A percentile compares a stretch with the other conserved stretches of the same genome.
Evolutionary conservation across 2,329 filamentous ascomycete genomes (phyloP).

Genomic region (Neonectria punicea): DNA sequence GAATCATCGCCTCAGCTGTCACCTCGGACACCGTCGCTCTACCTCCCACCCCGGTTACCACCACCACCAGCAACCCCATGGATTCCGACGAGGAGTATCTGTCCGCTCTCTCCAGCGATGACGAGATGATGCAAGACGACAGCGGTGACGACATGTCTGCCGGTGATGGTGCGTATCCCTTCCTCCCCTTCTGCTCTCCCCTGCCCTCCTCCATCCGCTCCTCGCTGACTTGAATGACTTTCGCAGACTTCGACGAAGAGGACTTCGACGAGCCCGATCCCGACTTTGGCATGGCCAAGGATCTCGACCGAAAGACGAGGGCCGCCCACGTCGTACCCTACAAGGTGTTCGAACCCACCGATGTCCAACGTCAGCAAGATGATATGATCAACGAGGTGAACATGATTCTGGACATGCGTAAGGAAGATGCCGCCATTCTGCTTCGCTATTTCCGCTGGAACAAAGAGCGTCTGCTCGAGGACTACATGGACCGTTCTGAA

Average conservation of each 20-base stretch:
- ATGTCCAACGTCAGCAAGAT: conserved; percentile 88
- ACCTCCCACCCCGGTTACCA: conserved; percentile 68
- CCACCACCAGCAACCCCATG: conserved; percentile 73
- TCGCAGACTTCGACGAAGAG: conserved; percentile 65
- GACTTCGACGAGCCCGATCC: conserved; percentile 68
- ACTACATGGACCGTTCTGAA: conserved; percentile 91
- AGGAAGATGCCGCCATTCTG: conserved; percentile 90
- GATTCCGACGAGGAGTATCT: conserved; percentile 96
- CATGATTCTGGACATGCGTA: conserved; percentile 86
- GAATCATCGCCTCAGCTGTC: conserved; percentile 66
- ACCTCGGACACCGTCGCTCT: conserved; percentile 51
- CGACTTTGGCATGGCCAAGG: conserved; percentile 65
- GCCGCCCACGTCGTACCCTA: conserved; percentile 86
- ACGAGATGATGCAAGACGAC: conserved; percentile 78
- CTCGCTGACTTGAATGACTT: conserved; percentile 27
- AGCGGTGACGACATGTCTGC: conserved; percentile 77
- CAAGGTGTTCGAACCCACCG: conserved; percentile 80
- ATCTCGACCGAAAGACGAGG: conserved; percentile 76
- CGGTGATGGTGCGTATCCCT: conserved; percentile 56
- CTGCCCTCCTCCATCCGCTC: conserved; percentile 15
- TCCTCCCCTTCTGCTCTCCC: conserved; percentile 18
- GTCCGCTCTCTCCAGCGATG: conserved; percentile 80
- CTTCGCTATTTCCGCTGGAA: conserved; percentile 94
- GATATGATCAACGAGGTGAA: conserved; percentile 90
- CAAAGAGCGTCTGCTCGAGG: conserved; percentile 92